Evolutionary conservation across 208 protist species (phyloP), one percentile per base, ranked within the genome.

Genomic region (Trypanosoma cruzi): DNA sequence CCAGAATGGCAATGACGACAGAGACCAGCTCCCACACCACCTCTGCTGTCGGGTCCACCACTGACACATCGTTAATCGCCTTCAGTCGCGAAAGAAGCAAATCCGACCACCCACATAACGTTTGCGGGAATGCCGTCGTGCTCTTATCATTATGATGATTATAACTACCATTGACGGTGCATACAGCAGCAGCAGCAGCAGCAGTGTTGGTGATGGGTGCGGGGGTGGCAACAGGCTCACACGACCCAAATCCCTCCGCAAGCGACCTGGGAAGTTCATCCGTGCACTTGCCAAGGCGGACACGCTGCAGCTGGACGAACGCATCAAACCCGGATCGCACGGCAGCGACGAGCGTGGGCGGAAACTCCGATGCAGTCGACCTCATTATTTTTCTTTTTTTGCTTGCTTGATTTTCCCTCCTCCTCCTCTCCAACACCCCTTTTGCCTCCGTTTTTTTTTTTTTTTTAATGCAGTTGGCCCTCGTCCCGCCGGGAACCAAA

Each of bases 1-100:
- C 86, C 22, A 88, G 73, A 22, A 86, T 65, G 36, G 48, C 65
- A 31, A 85, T 52, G 44, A 86, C 68, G 4, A 71, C 50, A 28
- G 66, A 78, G 50, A 79, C 76, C 34, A 86, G 67, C 42, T 78
- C 82, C 82, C 82, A 88, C 68, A 87, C 69, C 20, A 71, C 66
- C 56, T 78, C 68, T 2, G 59, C 73, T 14, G 71, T 66, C 31
- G 61, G 61, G 48, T 82, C 82, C 10, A 76, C 64, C 3, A 76
- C 55, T 18, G 50, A 24, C 20, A 42, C 24, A 3, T 59, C 66
- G 8, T 58, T 29, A 80, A 58, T 48, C 54, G 72, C 42, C 55
- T 69, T 68, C 2, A 81, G 58, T 2, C 73, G 67, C 20, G 68
- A 61, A 42, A 80, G 70, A 54, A 88, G 80, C 2, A 77, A 29